Evolutionary conservation across 2,329 filamentous ascomycete genomes (phyloP).

Genomic region (Chrysoporthe cubensis): DNA sequence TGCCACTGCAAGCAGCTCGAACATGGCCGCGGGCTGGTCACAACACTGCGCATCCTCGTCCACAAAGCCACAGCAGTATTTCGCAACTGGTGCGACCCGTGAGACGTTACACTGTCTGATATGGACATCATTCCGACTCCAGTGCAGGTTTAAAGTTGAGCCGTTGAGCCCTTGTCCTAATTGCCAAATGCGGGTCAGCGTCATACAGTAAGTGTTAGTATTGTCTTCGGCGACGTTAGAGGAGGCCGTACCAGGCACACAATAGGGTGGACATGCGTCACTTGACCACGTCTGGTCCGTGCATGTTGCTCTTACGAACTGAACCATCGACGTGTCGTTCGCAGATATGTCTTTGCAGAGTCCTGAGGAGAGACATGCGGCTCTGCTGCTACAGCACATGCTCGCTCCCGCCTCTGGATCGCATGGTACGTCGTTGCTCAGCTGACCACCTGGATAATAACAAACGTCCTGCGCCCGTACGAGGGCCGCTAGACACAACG

Average conservation of each 20-base stretch:
- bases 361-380: constrained; percentile 21
- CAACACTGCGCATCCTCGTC: constrained; percentile 14
- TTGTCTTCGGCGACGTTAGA: background rate
- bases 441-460: constrained; percentile 13
- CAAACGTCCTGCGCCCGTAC: constrained; percentile 13
- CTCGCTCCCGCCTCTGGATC: constrained; percentile 4
- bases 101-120: constrained; percentile 17
- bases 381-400: constrained; percentile 19
- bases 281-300: constrained; percentile 16
- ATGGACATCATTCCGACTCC: constrained; percentile 10
- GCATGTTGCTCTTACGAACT: constrained; percentile 20
- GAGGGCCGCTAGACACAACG: constrained; percentile 14
- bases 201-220: background rate
- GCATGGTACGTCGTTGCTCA: constrained; percentile 21
- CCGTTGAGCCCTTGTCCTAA: background rate
- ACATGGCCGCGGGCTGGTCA: constrained; percentile 8
- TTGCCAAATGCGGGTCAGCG: background rate
- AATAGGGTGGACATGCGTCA: constrained; percentile 16
- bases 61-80: constrained; percentile 14
- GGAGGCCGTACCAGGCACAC: constrained; percentile 8
- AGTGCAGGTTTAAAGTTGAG: background rate
- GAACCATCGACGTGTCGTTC: constrained; percentile 10
- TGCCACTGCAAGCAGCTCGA: constrained; percentile 1
- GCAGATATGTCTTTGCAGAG: constrained; percentile 14
- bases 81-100: background rate